Base-by-base conservation (phyloP, 139 green algal genomes). In the Coelastrella sp. region DNA sequence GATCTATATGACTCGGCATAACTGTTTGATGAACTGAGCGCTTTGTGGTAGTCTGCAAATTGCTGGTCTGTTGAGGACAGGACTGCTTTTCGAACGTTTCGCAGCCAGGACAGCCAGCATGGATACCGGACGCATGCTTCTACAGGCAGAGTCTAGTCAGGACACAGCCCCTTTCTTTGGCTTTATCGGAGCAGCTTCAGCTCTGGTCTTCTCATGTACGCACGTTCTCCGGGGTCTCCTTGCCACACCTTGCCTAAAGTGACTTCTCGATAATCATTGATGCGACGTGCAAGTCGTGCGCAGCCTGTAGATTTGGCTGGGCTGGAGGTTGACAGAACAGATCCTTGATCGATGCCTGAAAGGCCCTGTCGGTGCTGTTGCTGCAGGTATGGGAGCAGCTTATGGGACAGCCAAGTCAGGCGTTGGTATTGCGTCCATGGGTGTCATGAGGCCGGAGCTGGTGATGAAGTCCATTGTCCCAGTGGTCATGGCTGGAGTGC, bases 381-480 rank as follows among this genome's bases (percentile, higher is more conserved):
- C 23, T 54, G 64, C 95, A 99, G 97, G 97, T 95, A 98, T 99
- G 94, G 98, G 98, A 23, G 97, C 98, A 5, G 98, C 98, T 8
- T 99, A 99, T 93, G 98, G 98, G 56, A 99, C 98, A 5, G 98
- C 98, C 68, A 99, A 99, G 95, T 97, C 94, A 14, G 98, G 98
- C 32, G 98, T 99, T 3, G 98, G 98, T 57, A 99, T 99, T 88
- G 98, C 98, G 0, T 98, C 97, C 75, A 99, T 99, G 98, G 98
- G 98, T 90, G 98, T 99, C 13, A 99, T 99, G 97, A 94, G 98
- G 57, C 98, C 98, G 6, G 98, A 99, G 94, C 95, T 99, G 89
- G 98, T 99, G 57, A 99, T 99, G 98, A 99, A 99, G 96, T 99
- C 97, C 81, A 99, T 99, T 88, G 96, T 99, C 13, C 98, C 98